These are phyloP conservation scores for Mortierella polycephala DNA, from an alignment of 371 early-diverging fungal species.

Conservation along the genomic window DNA sequence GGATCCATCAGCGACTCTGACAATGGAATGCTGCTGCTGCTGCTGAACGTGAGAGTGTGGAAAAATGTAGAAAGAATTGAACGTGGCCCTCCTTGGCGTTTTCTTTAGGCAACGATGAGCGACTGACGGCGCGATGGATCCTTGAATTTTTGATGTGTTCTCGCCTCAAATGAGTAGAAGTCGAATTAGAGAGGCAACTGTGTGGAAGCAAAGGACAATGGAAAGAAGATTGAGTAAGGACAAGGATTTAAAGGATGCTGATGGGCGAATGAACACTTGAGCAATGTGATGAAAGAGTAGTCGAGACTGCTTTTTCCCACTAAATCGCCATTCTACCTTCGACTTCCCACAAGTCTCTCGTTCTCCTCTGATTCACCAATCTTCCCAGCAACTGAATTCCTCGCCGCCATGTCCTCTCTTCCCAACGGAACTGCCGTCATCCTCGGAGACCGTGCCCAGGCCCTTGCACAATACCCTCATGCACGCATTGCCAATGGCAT, in stretches of 20 bases:
- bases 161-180: no score
- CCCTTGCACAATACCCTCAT: conserved; percentile 75
- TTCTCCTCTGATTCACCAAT: background rate
- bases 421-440: conserved; percentile 63
- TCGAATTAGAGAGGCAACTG: no score
- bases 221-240: no score
- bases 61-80: background rate
- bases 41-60: background rate
- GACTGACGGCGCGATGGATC: no score
- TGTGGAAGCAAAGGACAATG: no score
- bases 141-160: no score
- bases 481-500: conserved; percentile 64
- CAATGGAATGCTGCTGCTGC: background rate
- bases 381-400: background rate
- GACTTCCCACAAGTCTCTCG: no score
- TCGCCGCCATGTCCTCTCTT: conserved; percentile 5
- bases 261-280: background rate
- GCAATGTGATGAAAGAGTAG: background rate
- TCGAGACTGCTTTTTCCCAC: no score
- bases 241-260: background rate
- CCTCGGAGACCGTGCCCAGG: conserved; percentile 65
- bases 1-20: conserved; percentile 31
- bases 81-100: no score
- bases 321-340: no score
- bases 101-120: no score